Base-by-base conservation (phyloP, 352 stramenopile genomes). In the Lagenidium giganteum region DNA sequence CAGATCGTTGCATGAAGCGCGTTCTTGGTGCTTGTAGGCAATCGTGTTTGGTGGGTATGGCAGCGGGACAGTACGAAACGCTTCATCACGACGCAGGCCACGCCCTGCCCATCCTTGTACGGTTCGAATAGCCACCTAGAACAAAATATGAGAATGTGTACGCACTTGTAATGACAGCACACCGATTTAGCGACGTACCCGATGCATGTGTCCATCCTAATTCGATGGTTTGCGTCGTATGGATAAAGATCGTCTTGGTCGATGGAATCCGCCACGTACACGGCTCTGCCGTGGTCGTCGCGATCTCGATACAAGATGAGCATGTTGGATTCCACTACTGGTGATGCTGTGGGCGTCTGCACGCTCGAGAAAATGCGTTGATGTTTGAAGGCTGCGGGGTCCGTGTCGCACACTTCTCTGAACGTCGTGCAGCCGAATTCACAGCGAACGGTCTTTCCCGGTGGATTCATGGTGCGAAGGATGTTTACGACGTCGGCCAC, bases 311-410 rank as follows among this genome's bases (percentile, higher is more conserved):
- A 79, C 38, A 68, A 87, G 30, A 87, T 83, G n/a, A 89, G 56
- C 27, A 71, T 64, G 46, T 89, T 87, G 8, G 73, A 85, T 56
- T 89, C 77, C 41, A 85, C 67, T 21, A 85, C 73, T 5, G 69
- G 73, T 59, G 83, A n/a, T n/a, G n/a, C n/a, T n/a, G n/a, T n/a
- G 13, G 73, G 64, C 72, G 70, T 84, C 42, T 84, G 60, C 61
- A 88, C 70, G 51, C 70, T 88, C 26, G 76, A 84, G n/a, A 88
- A 62, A 39, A 88, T 86, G 44, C 76, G 76, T 37, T 88, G 76
- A 39, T 88, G 76, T 66, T 86, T 79, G 31, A 86, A 86, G 48
- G 84, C 84, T 56, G 72, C 86, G 44, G 79, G 80, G 45, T 84
- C 83, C 39, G 70, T 69, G 49, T 86, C 76, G 31, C 82, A 84